Percentiles rank a stretch among this genome's conserved stretches.
Conservation (phyloP, 1,284 basidiomycete genomes). For the Heliocybe sulcata region DNA sequence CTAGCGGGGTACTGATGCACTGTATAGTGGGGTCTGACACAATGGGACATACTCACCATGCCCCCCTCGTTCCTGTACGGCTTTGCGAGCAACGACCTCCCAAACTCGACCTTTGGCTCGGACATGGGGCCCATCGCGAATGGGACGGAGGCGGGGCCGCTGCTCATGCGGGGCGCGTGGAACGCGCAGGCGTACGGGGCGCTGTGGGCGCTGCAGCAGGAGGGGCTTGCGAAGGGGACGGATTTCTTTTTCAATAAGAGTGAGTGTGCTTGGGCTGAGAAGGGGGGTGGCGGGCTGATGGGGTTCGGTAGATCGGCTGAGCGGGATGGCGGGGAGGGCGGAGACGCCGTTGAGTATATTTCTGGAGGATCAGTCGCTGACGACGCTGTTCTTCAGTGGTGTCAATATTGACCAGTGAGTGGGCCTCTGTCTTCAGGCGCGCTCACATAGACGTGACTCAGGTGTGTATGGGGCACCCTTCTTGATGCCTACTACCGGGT, state of each 20-base stretch:
- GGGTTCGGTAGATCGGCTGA: constrained; percentile 8
- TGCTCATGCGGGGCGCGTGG: constrained; percentile 9
- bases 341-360: constrained; percentile 9
- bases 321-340: constrained; percentile 9
- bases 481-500: constrained; percentile 1
- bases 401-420: constrained; percentile 12
- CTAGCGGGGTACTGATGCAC: background rate
- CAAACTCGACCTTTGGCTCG: constrained; percentile 8
- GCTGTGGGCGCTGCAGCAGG: background rate
- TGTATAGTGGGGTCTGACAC: constrained; percentile 9
- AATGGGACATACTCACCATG: constrained; percentile 9
- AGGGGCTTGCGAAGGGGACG: constrained; percentile 8
- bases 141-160: constrained; percentile 8
- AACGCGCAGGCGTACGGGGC: constrained; percentile 11
- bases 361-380: constrained; percentile 11
- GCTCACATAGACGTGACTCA: background rate
- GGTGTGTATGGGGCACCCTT: background rate
- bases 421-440: background rate
- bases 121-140: constrained; percentile 11
- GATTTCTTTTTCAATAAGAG: constrained; percentile 12
- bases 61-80: constrained; percentile 8
- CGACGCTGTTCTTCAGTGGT: constrained; percentile 12
- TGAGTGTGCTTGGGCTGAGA: background rate
- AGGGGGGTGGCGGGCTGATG: too few relatives aligned
- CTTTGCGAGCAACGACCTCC: constrained; percentile 4